Base-by-base conservation (phyloP, 2,329 filamentous ascomycete genomes). In the Anisogramma anomala region DNA sequence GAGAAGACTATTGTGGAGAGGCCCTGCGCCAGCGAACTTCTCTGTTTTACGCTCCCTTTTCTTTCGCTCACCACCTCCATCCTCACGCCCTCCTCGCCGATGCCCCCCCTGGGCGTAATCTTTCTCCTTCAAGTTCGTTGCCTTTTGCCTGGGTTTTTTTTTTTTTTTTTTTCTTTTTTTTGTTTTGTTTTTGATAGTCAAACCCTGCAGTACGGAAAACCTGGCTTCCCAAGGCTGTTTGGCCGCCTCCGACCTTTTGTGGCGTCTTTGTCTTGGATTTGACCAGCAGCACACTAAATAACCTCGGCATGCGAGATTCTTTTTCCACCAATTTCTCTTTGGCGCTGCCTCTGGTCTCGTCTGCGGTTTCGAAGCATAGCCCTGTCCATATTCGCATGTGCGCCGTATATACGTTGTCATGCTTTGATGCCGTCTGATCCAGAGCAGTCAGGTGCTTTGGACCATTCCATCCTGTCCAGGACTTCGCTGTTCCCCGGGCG, bases 331-430 rank as follows among this genome's bases (percentile, higher is more conserved):
- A 19, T 11, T 5, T 28, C 4, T 30, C 25, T 28, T n/a, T 8
- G 23, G 17, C 31, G 13, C n/a, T 14, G 3, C 20, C 15, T 25
- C n/a, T 36, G n/a, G 14, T 23, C 20, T 28, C 17, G 5, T 22
- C 14, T 5, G 6, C 9, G 22, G 8, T 19, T 13, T 23, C 23
- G 23, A 27, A 40, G 23, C 31, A 28, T 34, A 33, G 30, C 25
- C 28, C 33, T 44, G 41, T 26, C 31, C 25, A 26, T 34, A 38
- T 39, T 18, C 42, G 33, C 47, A 47, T 52, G 52, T 53, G 50
- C 41, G 26, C 45, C 36, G 44, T 45, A 48, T 41, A 41, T 56
- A 56, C 56, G 55, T 39, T 23, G 33, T 56, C 55, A 58, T 55
- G 35, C 32, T 36, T 17, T 51, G 53, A 54, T 55, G 47, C 33